phyloP scores from a whole-genome alignment of 225 moss, liverwort and hornwort species.

The Sphagnum tenellum region DNA sequence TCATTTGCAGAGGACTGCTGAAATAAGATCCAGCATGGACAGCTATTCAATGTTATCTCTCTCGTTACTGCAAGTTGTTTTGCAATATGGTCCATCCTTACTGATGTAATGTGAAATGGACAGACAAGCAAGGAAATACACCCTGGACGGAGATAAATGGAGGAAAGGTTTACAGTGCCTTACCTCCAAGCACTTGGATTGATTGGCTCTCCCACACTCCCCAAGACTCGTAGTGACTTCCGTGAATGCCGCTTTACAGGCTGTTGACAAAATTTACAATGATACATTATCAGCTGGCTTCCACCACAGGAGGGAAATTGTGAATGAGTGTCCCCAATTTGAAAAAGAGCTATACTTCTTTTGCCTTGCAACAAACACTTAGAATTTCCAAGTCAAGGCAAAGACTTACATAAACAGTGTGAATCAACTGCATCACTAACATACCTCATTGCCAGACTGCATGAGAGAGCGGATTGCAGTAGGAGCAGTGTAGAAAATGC shows the following conservation, averaged over 20 bases:
- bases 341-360: conserved; percentile 1
- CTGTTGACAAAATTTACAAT: conserved; percentile 12
- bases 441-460: conserved; percentile 82
- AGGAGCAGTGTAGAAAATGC: conserved; percentile 92
- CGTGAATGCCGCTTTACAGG: conserved; percentile 78
- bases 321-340: neutral
- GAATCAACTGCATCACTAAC: neutral
- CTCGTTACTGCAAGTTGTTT: too few relatives aligned
- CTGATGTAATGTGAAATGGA: too few relatives aligned
- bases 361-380: neutral
- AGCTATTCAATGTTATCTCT: too few relatives aligned
- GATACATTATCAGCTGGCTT: too few relatives aligned
- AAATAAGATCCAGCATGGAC: too few relatives aligned
- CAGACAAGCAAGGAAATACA: too few relatives aligned
- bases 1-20: too few relatives aligned
- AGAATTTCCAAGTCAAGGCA: neutral
- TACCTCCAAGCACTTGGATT: conserved; percentile 92
- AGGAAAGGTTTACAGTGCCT: neutral
- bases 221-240: conserved; percentile 72
- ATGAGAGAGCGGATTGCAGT: conserved; percentile 86
- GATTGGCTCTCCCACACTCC: conserved; percentile 92
- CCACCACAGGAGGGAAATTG: too few relatives aligned
- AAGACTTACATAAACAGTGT: neutral
- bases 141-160: too few relatives aligned
- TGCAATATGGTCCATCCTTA: too few relatives aligned